Evolutionary conservation across 2,329 filamentous ascomycete genomes (phyloP).

Genomic region (Alternaria hordeiaustralica): DNA sequence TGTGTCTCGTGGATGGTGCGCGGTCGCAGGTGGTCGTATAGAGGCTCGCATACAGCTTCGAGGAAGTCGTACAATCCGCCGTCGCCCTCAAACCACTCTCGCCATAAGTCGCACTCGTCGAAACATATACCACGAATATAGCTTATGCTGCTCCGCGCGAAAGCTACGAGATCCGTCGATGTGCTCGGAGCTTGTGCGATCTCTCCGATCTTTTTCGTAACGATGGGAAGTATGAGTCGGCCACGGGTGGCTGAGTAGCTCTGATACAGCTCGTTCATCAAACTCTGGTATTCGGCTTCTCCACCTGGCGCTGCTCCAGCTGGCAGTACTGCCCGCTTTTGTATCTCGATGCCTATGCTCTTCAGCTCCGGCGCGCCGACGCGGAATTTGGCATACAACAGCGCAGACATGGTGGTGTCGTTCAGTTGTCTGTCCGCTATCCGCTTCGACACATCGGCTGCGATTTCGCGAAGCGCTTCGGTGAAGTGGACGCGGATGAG

Average conservation of each 20-base stretch:
- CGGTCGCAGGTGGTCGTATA: slow-evolving; percentile 70
- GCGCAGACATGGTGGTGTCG: slow-evolving; percentile 73
- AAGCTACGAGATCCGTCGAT: slow-evolving; percentile 68
- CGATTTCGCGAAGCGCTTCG: slow-evolving; percentile 66
- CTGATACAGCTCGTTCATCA: slow-evolving; percentile 70
- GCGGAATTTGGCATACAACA: slow-evolving; percentile 74
- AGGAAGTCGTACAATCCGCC: slow-evolving; percentile 69
- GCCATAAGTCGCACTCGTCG: slow-evolving; percentile 72
- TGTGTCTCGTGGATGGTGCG: slow-evolving; percentile 71
- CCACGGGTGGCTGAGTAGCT: slow-evolving; percentile 67
- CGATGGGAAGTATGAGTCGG: slow-evolving; percentile 66
- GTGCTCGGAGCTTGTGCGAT: slow-evolving; percentile 65
- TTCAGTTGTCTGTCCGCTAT: slow-evolving; percentile 72
- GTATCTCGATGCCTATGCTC: slow-evolving; percentile 70
- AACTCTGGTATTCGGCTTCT: slow-evolving; percentile 69
- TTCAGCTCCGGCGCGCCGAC: slow-evolving; percentile 71
- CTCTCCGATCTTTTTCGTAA: slow-evolving; percentile 66
- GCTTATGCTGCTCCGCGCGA: slow-evolving; percentile 68
- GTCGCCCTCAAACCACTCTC: slow-evolving; percentile 70
- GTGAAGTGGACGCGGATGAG: slow-evolving; percentile 72
- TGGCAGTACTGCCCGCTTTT: slow-evolving; percentile 68
- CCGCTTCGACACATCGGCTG: slow-evolving; percentile 66
- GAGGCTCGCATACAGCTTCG: slow-evolving; percentile 70
- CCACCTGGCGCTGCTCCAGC: slow-evolving; percentile 64
- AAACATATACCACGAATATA: slow-evolving; percentile 70